Evolutionary conservation across 2,329 filamentous ascomycete genomes (phyloP).

Genomic region (Alternaria arborescens): DNA sequence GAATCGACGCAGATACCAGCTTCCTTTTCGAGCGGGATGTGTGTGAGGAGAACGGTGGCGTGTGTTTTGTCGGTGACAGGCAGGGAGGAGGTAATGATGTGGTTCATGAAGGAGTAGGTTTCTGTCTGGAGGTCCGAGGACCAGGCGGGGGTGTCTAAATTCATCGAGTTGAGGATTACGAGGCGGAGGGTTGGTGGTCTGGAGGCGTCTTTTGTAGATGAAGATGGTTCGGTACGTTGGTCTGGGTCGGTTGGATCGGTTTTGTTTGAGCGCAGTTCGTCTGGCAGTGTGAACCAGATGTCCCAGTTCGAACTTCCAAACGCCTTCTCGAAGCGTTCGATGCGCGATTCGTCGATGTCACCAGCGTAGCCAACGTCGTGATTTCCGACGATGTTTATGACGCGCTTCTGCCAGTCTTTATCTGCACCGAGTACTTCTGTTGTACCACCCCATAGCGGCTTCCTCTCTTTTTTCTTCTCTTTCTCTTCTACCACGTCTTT

Average conservation of each 20-base stretch:
- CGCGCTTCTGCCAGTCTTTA: conserved; percentile 72
- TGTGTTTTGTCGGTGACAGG: conserved; percentile 69
- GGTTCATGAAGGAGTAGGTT: conserved; percentile 80
- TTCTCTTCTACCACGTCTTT: conserved; percentile 27
- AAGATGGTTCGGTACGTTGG: not conserved
- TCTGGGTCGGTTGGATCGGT: not conserved
- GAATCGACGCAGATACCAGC: conserved; percentile 83
- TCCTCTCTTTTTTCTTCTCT: conserved; percentile 16
- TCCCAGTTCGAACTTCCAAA: conserved; percentile 95
- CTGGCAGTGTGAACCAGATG: conserved; percentile 67
- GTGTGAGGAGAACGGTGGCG: conserved; percentile 87
- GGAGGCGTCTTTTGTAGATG: not conserved
- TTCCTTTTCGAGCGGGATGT: conserved; percentile 88
- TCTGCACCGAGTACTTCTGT: conserved; percentile 55
- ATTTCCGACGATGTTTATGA: conserved; percentile 93
- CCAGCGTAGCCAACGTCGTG: conserved; percentile 97
- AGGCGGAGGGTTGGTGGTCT: conserved; percentile 76
- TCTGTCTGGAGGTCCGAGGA: conserved; percentile 72
- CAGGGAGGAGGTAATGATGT: conserved; percentile 68
- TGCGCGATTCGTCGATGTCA: conserved; percentile 78
- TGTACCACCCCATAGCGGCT: conserved; percentile 35
- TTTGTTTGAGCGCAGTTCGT: conserved; percentile 3
- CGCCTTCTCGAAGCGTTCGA: conserved; percentile 80
- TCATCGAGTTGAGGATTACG: conserved; percentile 90
- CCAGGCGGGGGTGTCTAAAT: conserved; percentile 84